Conservation (phyloP, 768 basidiomycete species). For the Mycena venus region DNA sequence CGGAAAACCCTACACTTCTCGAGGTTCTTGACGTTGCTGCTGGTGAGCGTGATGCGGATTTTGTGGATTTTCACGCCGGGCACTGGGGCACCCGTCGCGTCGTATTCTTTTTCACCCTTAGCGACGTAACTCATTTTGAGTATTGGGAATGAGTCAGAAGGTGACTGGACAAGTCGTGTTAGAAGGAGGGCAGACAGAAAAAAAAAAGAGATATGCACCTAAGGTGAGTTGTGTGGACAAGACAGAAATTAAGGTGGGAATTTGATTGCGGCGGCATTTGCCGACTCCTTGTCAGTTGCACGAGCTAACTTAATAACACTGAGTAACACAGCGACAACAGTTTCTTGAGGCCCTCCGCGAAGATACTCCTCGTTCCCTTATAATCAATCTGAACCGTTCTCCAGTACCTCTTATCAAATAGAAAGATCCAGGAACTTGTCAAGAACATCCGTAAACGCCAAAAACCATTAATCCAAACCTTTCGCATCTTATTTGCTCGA, state of each 20-base stretch:
- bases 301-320: no score
- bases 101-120: constrained; percentile 98
- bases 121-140: constrained; percentile 96
- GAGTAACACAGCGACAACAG: no score
- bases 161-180: constrained; percentile 64
- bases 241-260: background rate
- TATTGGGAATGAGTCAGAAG: constrained; percentile 77
- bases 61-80: constrained; percentile 96
- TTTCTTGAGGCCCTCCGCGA: no score
- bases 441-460: no score
- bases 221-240: constrained; percentile 29
- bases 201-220: constrained; percentile 20
- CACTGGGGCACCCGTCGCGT: constrained; percentile 89
- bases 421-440: no score
- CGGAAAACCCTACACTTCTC: constrained; percentile 86
- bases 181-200: constrained; percentile 1
- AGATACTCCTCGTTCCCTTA: no score
- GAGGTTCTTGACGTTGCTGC: constrained; percentile 97
- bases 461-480: no score
- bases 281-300: no score
- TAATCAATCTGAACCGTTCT: no score
- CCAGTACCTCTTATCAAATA: no score
- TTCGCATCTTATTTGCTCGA: no score
- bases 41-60: constrained; percentile 98
- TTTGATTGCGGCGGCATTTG: background rate